Evolutionary conservation across 805 yeast genomes (phyloP), one percentile per base, ranked within the genome.

Genomic region (Schwanniomyces polymorphus): DNA sequence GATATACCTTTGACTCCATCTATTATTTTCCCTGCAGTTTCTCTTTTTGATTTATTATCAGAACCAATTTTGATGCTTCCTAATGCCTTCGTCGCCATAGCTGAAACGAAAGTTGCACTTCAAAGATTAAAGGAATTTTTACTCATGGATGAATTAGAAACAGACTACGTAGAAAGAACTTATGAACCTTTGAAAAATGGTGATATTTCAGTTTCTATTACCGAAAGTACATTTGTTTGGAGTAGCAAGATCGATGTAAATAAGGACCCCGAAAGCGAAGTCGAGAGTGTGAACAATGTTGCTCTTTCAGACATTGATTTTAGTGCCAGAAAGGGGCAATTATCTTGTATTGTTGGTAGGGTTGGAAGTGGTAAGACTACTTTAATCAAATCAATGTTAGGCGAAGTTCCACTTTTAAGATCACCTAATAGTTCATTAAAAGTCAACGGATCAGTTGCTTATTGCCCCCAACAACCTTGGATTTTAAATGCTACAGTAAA

Each of bases 301-400:
- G 75, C 76, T 1, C 60, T 72, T 38, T 46, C 56, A 12, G 54
- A 68, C 47, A 65, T 69, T 28, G 57, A 60, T 46, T 69, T 68
- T 39, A 43, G 52, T 3, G 74, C 75, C 14, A 61, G 54, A 27
- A 63, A 63, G 45, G 71, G 74, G 17, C 57, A 65, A 35, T 58
- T 72, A 55, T 61, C 73, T 7, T 71, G 76, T 58, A 52, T 72
- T n/a, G 75, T 72, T 16, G 76, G 76, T 11, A 60, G 63, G 45
- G 76, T 71, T 26, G 76, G 76, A 3, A 53, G 67, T 26, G 76
- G 76, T 37, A 72, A 72, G 47, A 58, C 74, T 17, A 70, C 74
- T 1, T 56, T 72, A 16, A 58, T 70, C 35, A 61, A 61, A 45
- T 55, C 73, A 8, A 60, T 72, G 7, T 55, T 70, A 41, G 74